Percentiles rank a stretch among this genome's conserved stretches.
Conservation (phyloP, 2,329 filamentous ascomycete genomes). For the Beauveria scarabaeidicola region DNA sequence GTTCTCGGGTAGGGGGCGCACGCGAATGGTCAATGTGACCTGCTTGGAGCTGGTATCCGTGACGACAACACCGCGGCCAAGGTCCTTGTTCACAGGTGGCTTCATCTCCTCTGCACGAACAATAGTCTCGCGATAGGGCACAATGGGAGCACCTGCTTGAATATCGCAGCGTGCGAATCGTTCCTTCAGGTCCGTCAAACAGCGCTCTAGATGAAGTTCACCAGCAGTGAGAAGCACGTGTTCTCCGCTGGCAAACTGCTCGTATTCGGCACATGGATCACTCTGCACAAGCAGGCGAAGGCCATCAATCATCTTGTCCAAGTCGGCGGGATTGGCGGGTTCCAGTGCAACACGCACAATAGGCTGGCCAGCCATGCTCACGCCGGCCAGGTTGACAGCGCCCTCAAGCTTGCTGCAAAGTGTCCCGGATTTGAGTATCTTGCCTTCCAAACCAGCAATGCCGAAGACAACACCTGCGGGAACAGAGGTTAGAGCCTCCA, state of each 20-base stretch:
- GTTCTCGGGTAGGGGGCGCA: slow-evolving; percentile 66
- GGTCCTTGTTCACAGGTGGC: slow-evolving; percentile 72
- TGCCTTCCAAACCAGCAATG: slow-evolving; percentile 83
- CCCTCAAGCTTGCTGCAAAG: slow-evolving; percentile 82
- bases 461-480: slow-evolving; percentile 94
- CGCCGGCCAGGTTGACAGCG: slow-evolving; percentile 81
- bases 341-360: slow-evolving; percentile 97
- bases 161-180: slow-evolving; percentile 91
- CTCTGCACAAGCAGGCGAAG: slow-evolving; percentile 83
- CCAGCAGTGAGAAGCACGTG: slow-evolving; percentile 92
- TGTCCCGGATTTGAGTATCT: slow-evolving; percentile 92
- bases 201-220: slow-evolving; percentile 88
- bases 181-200: slow-evolving; percentile 85
- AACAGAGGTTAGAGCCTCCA: slow-evolving; percentile 75
- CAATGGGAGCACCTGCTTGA: slow-evolving; percentile 86
- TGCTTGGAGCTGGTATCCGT: slow-evolving; percentile 78
- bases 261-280: slow-evolving; percentile 92
- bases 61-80: slow-evolving; percentile 74
- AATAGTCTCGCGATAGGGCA: slow-evolving; percentile 91
- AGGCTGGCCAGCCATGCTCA: slow-evolving; percentile 70
- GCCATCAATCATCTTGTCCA: slow-evolving; percentile 91
- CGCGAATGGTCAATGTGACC: slow-evolving; percentile 65
- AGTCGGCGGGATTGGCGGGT: slow-evolving; percentile 77
- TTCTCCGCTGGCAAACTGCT: slow-evolving; percentile 85
- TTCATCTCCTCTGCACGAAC: slow-evolving; percentile 87